These are phyloP conservation scores for Cladobotryum mycophilum DNA, from an alignment of 2,329 filamentous ascomycete species.

Conservation along the genomic window DNA sequence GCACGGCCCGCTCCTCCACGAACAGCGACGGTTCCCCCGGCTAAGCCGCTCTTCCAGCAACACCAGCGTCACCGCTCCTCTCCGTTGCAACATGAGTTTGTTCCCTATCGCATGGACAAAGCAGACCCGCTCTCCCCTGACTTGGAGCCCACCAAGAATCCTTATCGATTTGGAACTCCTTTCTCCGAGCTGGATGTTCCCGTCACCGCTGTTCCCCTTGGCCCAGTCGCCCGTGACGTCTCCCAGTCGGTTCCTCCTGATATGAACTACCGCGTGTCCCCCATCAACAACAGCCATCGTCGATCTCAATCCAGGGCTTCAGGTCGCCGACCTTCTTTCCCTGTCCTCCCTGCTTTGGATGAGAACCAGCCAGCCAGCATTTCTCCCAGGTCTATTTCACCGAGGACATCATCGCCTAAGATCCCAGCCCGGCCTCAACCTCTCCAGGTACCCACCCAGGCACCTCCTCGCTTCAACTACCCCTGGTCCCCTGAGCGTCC, in stretches of 20 bases:
- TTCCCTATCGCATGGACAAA: constrained; percentile 48
- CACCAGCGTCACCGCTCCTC: constrained; percentile 13
- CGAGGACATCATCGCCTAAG: constrained; percentile 31
- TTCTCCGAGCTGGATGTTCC: constrained; percentile 89
- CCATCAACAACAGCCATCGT: constrained; percentile 27
- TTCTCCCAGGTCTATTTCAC: constrained; percentile 24
- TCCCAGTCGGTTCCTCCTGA: constrained; percentile 92
- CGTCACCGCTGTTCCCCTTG: constrained; percentile 63
- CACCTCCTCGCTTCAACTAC: constrained; percentile 49
- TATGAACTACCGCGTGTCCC: constrained; percentile 65
- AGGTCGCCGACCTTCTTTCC: constrained; percentile 60
- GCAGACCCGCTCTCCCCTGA: constrained; percentile 48
- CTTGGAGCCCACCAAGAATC: constrained; percentile 48
- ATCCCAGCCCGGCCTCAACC: constrained; percentile 26
- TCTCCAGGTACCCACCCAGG: constrained; percentile 39
- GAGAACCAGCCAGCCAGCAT: constrained; percentile 51
- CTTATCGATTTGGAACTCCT: constrained; percentile 77
- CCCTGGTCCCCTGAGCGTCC: constrained; percentile 48
- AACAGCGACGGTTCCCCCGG: constrained; percentile 21
- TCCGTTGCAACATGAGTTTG: constrained; percentile 29
- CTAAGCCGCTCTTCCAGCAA: constrained; percentile 18
- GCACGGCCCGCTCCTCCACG: constrained; percentile 23
- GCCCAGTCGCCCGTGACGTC: constrained; percentile 67
- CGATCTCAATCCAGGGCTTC: constrained; percentile 52
- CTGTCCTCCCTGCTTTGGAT: constrained; percentile 61